Percentiles rank a stretch among this genome's conserved stretches.
phyloP scores from a whole-genome alignment of 306 rosid species.

The Ammopiptanthus mongolicus region DNA sequence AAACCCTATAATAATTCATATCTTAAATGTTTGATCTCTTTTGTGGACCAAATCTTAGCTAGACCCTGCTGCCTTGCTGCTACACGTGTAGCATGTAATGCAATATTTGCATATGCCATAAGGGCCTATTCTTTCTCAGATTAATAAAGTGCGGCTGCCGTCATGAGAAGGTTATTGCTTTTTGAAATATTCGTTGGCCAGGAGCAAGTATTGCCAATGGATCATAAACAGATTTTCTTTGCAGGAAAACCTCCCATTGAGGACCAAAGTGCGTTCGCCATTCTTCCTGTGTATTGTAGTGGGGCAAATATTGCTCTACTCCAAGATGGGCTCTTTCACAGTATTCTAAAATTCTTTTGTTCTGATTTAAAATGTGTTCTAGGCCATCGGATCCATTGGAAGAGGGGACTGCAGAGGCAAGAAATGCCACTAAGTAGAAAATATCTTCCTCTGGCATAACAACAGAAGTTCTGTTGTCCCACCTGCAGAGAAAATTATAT shows the following conservation, averaged over 20 bases:
- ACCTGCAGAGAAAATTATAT: conserved; percentile 60
- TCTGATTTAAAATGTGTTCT: conserved; percentile 74
- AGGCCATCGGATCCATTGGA: conserved; percentile 75
- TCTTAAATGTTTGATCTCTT: conserved; percentile 12
- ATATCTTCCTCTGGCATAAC: conserved; percentile 77
- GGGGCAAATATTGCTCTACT: conserved; percentile 84
- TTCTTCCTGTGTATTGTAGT: conserved; percentile 61
- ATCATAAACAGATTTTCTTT: conserved; percentile 77
- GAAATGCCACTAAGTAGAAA: conserved; percentile 85
- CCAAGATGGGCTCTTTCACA: conserved; percentile 72
- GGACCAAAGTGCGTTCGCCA: conserved; percentile 93
- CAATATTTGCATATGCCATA: conserved; percentile 9
- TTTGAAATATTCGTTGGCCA: conserved; percentile 84
- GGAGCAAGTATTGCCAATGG: conserved; percentile 88
- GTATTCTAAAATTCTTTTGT: conserved; percentile 73
- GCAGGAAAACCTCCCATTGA: conserved; percentile 63
- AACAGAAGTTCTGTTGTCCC: conserved; percentile 71
- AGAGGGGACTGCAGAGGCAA: conserved; percentile 75
- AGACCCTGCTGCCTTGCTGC: conserved; percentile 22
- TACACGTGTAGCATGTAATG: conserved; percentile 18
- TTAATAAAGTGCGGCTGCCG: neutral
- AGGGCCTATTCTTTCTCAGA: conserved; percentile 19
- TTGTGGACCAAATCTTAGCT: conserved; percentile 21
- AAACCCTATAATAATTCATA: conserved; percentile 25
- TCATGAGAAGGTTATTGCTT: conserved; percentile 51